Conservation (phyloP, 2,329 filamentous ascomycete species). For the Didymellaceae sp. region DNA sequence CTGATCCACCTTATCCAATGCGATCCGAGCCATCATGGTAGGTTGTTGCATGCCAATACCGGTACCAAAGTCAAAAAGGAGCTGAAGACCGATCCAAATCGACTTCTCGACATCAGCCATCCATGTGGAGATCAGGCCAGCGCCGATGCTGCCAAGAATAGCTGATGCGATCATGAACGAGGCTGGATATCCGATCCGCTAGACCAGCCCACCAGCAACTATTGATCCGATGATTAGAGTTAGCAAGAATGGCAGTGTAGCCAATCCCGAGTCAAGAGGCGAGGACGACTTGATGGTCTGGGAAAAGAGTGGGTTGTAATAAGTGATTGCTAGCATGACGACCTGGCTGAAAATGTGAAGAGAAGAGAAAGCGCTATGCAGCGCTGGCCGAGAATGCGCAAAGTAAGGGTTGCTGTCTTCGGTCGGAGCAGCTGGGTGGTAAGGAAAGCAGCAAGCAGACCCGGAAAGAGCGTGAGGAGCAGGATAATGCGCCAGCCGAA, state of each 20-base stretch:
- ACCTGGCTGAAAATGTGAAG: constrained; percentile 14
- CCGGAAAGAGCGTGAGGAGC: constrained; percentile 47
- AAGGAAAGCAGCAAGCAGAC: constrained; percentile 42
- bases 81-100: constrained; percentile 35
- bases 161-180: constrained; percentile 47
- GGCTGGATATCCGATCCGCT: constrained; percentile 50
- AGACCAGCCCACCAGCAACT: constrained; percentile 42
- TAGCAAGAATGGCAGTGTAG: constrained; percentile 20
- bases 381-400: constrained; percentile 25
- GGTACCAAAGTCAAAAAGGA: constrained; percentile 39
- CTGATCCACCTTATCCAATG: constrained; percentile 44
- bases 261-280: constrained; percentile 21
- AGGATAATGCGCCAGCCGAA: constrained; percentile 52
- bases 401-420: constrained; percentile 24
- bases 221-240: constrained; percentile 23
- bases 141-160: constrained; percentile 46
- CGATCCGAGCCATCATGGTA: constrained; percentile 48
- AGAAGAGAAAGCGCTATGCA: constrained; percentile 17
- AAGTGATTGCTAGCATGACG: constrained; percentile 7
- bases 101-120: constrained; percentile 31
- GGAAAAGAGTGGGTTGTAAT: constrained; percentile 31
- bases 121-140: constrained; percentile 50
- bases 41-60: constrained; percentile 51
- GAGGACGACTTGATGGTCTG: constrained; percentile 25
- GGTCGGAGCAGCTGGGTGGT: constrained; percentile 21